Conservation (phyloP, 805 yeast species). For the Tetrapisispora fleetii region DNA sequence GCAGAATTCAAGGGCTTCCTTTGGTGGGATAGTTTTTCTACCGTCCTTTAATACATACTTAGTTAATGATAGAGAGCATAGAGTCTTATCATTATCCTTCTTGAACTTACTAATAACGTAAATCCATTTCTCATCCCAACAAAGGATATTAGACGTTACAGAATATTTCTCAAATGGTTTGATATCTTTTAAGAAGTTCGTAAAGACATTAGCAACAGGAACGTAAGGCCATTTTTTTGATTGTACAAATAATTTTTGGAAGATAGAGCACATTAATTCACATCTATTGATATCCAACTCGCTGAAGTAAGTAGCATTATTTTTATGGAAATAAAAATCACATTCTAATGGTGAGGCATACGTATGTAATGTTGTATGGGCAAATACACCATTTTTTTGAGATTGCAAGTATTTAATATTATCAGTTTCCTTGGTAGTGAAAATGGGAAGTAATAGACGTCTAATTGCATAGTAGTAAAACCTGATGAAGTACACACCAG, state of each 20-base stretch:
- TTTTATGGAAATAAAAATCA: constrained; percentile 80
- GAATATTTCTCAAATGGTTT: constrained; percentile 51
- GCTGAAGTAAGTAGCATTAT: constrained; percentile 72
- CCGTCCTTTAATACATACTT: constrained; percentile 77
- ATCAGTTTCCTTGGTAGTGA: constrained; percentile 16
- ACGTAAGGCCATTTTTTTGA: constrained; percentile 43
- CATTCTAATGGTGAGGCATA: constrained; percentile 70
- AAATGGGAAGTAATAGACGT: constrained; percentile 33
- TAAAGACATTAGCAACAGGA: constrained; percentile 68
- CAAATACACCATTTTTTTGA: constrained; percentile 30
- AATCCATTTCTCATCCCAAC: constrained; percentile 87
- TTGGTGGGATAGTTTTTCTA: constrained; percentile 64
- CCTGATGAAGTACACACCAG: constrained; percentile 54
- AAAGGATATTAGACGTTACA: constrained; percentile 49
- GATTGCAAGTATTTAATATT: constrained; percentile 14
- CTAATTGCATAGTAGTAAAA: constrained; percentile 43
- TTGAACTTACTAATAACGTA: constrained; percentile 59
- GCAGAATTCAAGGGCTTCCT: constrained; percentile 43
- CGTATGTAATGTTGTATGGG: constrained; percentile 35
- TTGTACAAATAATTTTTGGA: constrained; percentile 46
- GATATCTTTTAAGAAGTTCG: constrained; percentile 64
- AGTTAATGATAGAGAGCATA: constrained; percentile 55
- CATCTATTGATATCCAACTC: constrained; percentile 77
- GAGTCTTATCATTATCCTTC: constrained; percentile 28
- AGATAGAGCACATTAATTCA: constrained; percentile 44